Evolutionary conservation across 2,329 filamentous ascomycete genomes (phyloP).

Genomic region (Cladophialophora bantiana): DNA sequence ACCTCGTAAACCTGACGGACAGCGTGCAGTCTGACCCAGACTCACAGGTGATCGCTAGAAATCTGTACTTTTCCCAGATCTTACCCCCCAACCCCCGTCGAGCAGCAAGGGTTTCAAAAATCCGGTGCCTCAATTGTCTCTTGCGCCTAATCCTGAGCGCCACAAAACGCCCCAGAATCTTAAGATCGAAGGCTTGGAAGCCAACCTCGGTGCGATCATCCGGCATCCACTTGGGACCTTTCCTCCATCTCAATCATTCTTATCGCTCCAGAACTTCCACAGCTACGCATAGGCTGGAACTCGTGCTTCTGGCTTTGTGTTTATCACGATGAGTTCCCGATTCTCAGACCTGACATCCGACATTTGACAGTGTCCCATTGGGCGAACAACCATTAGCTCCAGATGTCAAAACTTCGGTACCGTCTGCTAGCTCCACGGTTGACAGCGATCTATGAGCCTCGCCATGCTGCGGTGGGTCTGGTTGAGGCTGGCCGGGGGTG

Average conservation of each 20-base stretch:
- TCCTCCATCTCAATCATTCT: not conserved
- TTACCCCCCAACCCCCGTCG: not conserved
- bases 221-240: not conserved
- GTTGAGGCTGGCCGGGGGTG: not conserved
- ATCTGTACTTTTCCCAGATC: not conserved
- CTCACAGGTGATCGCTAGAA: not conserved
- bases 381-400: not conserved
- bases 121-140: not conserved
- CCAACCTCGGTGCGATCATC: not conserved
- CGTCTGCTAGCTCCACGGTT: not conserved
- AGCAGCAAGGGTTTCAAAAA: not conserved
- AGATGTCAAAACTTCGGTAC: not conserved
- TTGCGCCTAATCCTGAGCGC: not conserved
- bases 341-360: conserved; percentile 3
- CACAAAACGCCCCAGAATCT: not conserved
- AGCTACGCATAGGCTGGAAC: not conserved
- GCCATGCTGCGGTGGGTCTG: not conserved
- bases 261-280: not conserved
- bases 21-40: not conserved
- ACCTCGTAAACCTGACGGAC: not conserved
- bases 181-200: not conserved
- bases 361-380: not conserved
- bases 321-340: not conserved
- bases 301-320: not conserved
- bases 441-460: not conserved